Base-by-base conservation (phyloP, 805 yeast genomes). In the Sungouiozyma ichnusensis region DNA sequence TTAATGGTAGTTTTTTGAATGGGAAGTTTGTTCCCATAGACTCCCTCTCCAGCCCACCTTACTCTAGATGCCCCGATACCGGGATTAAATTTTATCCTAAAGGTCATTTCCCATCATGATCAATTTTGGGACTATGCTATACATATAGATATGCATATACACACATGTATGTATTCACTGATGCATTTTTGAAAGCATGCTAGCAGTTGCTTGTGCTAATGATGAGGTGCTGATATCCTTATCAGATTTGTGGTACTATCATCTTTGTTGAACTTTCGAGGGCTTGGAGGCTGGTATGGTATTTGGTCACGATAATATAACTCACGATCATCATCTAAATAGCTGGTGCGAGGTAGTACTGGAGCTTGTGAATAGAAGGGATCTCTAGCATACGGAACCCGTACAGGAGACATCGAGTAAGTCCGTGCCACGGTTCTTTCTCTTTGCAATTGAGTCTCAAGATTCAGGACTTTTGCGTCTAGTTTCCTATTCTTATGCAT, bases 51-150 rank as follows among this genome's bases (percentile, higher is more conserved):
- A 43, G 36, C 20, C 56, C 72, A 20, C 63, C 68, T 17, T 42
- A 24, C 19, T 67, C 83, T 3, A 70, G 74, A 40, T 90, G 97
- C 62, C 86, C 87, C 3, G 71, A 64, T 1, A 50, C 63, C 4
- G 88, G 86, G 3, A 81, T 90, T 54, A 73, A 71, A 51, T 85
- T 74, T 58, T 67, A 76, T 37, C 97, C 95, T 19, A 86, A 86
- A 62, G 73, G 74, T 14, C 54, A 53, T 41, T 48, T 50, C 11
- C 68, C 61, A 38, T 24, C 29, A 11, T 24, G 29, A 24, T 24
- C 11, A 24, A 24, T 24, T 11, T 16, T 47, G 44, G 11, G 38
- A 38, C 29, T 6, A 24, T 24, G 29, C 29, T 24, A 24, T 24
- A 24, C 11, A 24, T 24, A 24, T 24, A 24, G 6, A 24, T 24